Base-by-base conservation (phyloP, 2,329 filamentous ascomycete genomes). In the Neofusicoccum parvum region DNA sequence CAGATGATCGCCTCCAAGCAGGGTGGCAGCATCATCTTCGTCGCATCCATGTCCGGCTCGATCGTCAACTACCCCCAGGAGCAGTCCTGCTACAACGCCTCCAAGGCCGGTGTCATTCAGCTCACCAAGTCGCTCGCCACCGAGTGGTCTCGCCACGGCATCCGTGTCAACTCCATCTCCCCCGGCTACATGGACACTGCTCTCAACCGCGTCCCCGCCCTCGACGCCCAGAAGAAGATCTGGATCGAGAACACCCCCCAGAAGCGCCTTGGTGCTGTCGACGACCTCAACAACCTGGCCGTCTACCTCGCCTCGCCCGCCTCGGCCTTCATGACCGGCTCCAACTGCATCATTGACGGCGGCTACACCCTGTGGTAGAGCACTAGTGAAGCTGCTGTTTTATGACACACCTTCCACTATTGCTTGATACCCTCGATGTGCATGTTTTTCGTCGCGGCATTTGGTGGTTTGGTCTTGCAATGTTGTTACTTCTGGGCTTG, bases 151-250 rank as follows among this genome's bases (percentile, higher is more conserved):
- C 90, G 91, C 80, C 85, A 92, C 79, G 84, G 85, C 71, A 92
- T 94, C 74, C 89, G 91, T 43, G 91, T 94, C 73, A 95, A 95
- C 85, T 90, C 87, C 78, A 92, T 94, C 79, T 92, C 88, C 6
- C 91, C 92, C 20, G 91, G 91, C 36, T 94, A 94, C 82, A 94
- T 94, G 88, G 90, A 94, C 82, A 95, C 91, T 5, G 90, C 89
- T 5, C 83, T 92, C 68, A 94, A 92, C 86, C 88, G 89, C 67
- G 90, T 92, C 7, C 90, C 90, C 23, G 89, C 89, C 45, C 87
- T 93, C 20, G 90, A 93, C 69, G 90, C 89, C 54, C 89, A 92
- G 83, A 92, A 92, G 87, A 89, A 89, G 80, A 91, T 92, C 78
- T 93, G 91, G 91, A 87, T 87, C 72, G 86, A 85, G 43, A 76